Evolutionary conservation across 2,329 filamentous ascomycete species (phyloP).

Genomic region (Cytospora piceicola): DNA sequence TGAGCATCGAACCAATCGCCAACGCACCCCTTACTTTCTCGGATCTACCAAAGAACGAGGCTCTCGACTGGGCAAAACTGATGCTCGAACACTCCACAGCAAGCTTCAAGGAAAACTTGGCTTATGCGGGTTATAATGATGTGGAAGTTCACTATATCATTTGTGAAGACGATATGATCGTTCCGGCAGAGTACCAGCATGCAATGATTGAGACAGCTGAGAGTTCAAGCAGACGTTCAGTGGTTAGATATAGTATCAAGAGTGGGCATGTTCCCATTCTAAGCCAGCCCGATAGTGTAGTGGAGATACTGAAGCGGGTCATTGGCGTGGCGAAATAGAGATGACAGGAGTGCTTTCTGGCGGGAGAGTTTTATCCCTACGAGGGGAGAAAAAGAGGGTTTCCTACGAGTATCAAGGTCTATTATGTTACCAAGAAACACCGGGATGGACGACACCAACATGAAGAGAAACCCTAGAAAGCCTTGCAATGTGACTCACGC

Average conservation of each 20-base stretch:
- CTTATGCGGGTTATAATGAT: constrained; percentile 7
- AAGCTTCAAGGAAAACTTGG: constrained; percentile 8
- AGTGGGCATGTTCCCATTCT: constrained; percentile 12
- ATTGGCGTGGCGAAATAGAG: constrained; percentile 4
- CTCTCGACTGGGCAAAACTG: constrained; percentile 10
- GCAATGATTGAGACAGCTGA: constrained; percentile 8
- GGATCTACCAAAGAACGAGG: constrained; percentile 7
- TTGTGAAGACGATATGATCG: constrained; percentile 8
- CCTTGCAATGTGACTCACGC: constrained; percentile 2
- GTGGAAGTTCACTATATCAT: constrained; percentile 9
- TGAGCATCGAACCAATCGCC: constrained; percentile 12
- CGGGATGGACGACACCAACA: no score
- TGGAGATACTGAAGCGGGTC: constrained; percentile 4
- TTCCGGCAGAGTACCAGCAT: constrained; percentile 9
- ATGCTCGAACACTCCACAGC: constrained; percentile 10
- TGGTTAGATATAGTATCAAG: constrained; percentile 6
- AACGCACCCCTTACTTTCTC: constrained; percentile 9
- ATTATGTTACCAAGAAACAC: not conserved
- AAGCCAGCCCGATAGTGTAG: constrained; percentile 6
- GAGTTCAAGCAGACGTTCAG: constrained; percentile 4
- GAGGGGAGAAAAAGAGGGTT: not conserved
- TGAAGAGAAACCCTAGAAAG: not conserved
- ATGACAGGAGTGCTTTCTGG: constrained; percentile 5
- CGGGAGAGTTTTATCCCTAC: not conserved
- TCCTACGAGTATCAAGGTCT: not conserved